Percentiles rank a stretch among this genome's conserved stretches.
phyloP scores from a whole-genome alignment of 2,329 filamentous ascomycete species.

The Mycocentrospora acerina region DNA sequence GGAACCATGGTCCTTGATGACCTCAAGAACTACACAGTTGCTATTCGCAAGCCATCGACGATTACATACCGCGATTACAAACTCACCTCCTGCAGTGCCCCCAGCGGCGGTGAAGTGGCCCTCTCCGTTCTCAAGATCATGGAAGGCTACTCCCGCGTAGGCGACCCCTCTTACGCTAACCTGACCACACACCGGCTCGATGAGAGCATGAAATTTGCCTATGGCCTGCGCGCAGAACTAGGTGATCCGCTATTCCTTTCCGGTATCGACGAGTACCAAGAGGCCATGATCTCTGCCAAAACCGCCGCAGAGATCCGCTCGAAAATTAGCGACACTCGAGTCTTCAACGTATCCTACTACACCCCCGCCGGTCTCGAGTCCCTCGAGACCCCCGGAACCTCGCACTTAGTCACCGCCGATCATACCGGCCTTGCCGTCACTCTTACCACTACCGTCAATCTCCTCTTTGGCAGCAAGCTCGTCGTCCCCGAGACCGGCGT shows the following conservation, averaged over 20 bases:
- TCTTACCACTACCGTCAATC: constrained; percentile 84
- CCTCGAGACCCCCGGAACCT: constrained; percentile 71
- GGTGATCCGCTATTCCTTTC: constrained; percentile 78
- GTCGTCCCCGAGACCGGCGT: constrained; percentile 82
- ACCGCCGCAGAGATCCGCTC: constrained; percentile 61
- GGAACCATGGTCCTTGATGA: constrained; percentile 87
- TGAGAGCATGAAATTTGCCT: constrained; percentile 88
- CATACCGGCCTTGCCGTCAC: constrained; percentile 72
- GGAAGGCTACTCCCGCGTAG: constrained; percentile 71
- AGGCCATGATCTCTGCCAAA: constrained; percentile 62
- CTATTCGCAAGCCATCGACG: constrained; percentile 61
- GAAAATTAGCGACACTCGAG: constrained; percentile 71
- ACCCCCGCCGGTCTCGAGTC: constrained; percentile 67
- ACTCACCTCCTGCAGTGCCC: constrained; percentile 69
- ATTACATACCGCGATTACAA: constrained; percentile 64
- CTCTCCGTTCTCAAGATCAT: constrained; percentile 79
- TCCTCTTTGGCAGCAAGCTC: constrained; percentile 77
- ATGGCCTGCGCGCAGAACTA: constrained; percentile 72
- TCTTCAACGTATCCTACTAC: constrained; percentile 73
- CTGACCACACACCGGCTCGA: constrained; percentile 79
- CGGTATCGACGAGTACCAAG: constrained; percentile 64
- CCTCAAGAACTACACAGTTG: constrained; percentile 70
- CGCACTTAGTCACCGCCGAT: constrained; percentile 73
- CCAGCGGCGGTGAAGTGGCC: constrained; percentile 75
- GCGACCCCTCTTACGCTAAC: constrained; percentile 57